These are phyloP conservation scores for Paramecium sonneborni DNA, from an alignment of 73 alveolate species.

Conservation along the genomic window DNA sequence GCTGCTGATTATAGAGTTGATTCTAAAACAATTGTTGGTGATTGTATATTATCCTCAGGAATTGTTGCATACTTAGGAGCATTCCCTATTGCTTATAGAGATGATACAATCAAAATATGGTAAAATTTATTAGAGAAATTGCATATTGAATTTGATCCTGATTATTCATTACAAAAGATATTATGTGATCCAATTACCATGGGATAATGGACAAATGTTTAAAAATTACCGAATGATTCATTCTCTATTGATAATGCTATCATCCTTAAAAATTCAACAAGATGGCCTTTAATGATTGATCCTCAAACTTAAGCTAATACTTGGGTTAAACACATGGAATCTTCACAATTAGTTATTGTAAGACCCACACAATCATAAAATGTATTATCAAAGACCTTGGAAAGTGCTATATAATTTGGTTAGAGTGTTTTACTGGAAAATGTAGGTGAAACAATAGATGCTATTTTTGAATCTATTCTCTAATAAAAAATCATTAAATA, in stretches of 20 bases:
- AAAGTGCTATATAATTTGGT: slow-evolving; percentile 92
- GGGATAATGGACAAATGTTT: slow-evolving; percentile 94
- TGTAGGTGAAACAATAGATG: slow-evolving; percentile 94
- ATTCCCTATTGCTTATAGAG: slow-evolving; percentile 95
- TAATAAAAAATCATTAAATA: slow-evolving; percentile 90
- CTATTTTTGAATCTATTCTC: slow-evolving; percentile 94
- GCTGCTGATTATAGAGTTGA: slow-evolving; percentile 78
- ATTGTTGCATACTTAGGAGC: slow-evolving; percentile 99
- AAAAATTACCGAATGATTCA: slow-evolving; percentile 94
- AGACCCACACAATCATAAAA: slow-evolving; percentile 87
- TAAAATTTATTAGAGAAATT: slow-evolving; percentile 70
- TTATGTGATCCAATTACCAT: slow-evolving; percentile 98
- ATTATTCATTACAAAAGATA: slow-evolving; percentile 80
- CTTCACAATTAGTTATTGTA: slow-evolving; percentile 77
- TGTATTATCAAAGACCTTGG: slow-evolving; percentile 80
- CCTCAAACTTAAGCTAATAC: slow-evolving; percentile 99
- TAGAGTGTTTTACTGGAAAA: slow-evolving; percentile 96
- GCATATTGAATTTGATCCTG: slow-evolving; percentile 71
- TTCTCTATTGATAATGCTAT: slow-evolving; percentile 98
- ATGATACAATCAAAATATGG: slow-evolving; percentile 95
- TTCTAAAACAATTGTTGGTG: slow-evolving; percentile 96
- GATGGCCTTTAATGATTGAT: slow-evolving; percentile 99
- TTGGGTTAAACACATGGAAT: slow-evolving; percentile 91
- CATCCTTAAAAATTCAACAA: slow-evolving; percentile 94
- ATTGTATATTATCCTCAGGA: slow-evolving; percentile 97